These are phyloP conservation scores for Scedosporium apiospermum DNA, from an alignment of 2,329 filamentous ascomycete genomes.

Conservation along the genomic window DNA sequence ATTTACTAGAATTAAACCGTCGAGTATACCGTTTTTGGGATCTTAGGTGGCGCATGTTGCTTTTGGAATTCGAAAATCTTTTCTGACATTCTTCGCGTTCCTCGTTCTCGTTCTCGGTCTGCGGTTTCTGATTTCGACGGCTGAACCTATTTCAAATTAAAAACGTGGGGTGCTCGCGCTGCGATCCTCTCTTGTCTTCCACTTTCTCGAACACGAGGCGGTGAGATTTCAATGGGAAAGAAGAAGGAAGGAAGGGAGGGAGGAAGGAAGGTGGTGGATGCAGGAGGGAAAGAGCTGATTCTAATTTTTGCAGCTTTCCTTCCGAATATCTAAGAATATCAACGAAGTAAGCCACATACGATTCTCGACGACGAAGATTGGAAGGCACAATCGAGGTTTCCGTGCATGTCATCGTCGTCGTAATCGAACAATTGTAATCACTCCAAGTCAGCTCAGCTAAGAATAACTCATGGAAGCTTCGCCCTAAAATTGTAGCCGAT, in stretches of 20 bases:
- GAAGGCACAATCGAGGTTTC: not conserved
- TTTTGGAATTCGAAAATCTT: not conserved
- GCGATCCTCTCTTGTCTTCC: too few species aligned
- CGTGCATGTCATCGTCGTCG: too few species aligned
- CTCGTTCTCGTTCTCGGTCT: not conserved
- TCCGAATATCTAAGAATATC: not conserved
- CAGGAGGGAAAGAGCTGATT: not conserved
- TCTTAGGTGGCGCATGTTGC: not conserved
- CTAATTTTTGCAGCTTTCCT: not conserved
- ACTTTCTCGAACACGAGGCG: too few species aligned
- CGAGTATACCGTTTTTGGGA: not conserved
- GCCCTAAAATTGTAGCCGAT: not conserved
- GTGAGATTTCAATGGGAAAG: too few species aligned
- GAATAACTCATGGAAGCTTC: too few species aligned
- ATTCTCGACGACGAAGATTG: too few species aligned
- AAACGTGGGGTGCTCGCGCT: too few species aligned
- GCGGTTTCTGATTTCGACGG: too few species aligned
- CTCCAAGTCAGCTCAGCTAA: not conserved
- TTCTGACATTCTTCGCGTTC: not conserved
- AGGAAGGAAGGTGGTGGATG: not conserved
- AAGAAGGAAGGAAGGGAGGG: too few species aligned
- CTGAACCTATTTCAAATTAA: too few species aligned
- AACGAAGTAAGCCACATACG: not conserved
- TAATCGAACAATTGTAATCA: not conserved
- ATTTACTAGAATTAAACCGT: not conserved